Evolutionary conservation across 805 yeast species (phyloP), one percentile per base, ranked within the genome.

Genomic region (Candida peoriensis): DNA sequence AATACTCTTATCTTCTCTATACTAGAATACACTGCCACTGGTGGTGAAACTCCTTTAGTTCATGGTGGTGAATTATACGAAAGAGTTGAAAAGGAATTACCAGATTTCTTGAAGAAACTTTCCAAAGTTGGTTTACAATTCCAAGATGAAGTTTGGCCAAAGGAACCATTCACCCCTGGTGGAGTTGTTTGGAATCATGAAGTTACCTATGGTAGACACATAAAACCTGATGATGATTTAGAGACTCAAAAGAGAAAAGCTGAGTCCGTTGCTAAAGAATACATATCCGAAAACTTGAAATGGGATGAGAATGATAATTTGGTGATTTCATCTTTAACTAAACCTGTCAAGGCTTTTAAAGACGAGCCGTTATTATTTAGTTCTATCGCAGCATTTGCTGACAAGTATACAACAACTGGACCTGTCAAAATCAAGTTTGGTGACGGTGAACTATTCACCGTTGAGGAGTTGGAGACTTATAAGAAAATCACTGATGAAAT

Each of bases 21-120:
- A 26, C 20, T 34, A 12, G 45, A 43, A 19, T 43, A 38, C 26
- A 36, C 38, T 12, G 55, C 51, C 3, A 38, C 37, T 24, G 63
- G 61, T 11, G 65, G 65, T 16, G 59, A 49, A 24, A 59, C 64
- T 14, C 64, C 65, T 13, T 39, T 60, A 8, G 58, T 44, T 9
- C 63, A 59, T 37, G 61, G 60, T 7, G 58, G 54, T 6, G 64
- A 60, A 29, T 34, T 55, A 5, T 59, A 53, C 36, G 42, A 54
- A 2, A 29, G 22, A 5, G 24, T 57, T 12, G 23, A 40, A 6
- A 29, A 42, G 15, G 33, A 38, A 18, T 35, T 33, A 7, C 63
- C 63, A 0, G 49, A 48, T 10, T 39, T 50, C 16, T 26, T 53
- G 12, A 27, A 44, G 13, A 45, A 49, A 11, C 33, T 61, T 12